Evolutionary conservation across 169 alveolate species (phyloP), one percentile per base, ranked within the genome.

Genomic region (Ichthyophthirius multifiliis): DNA sequence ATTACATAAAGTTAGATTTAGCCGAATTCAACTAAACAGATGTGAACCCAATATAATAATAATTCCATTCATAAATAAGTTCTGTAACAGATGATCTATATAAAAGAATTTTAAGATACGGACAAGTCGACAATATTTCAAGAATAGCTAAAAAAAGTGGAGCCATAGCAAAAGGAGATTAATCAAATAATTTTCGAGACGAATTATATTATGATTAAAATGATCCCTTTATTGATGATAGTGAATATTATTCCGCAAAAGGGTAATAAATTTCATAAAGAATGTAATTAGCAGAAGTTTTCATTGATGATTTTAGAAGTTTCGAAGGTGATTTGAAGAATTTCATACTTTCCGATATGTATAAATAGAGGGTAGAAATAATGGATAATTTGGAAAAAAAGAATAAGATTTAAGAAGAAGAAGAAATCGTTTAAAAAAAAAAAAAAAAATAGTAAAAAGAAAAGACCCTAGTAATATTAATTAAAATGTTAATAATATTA

Each of bases 71-170:
- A 0, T 55, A 55, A 27, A 39, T 55, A 10, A 55, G 71, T 55
- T 27, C 43, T 27, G 31, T 55, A 16, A 55, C 71, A 0, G 71
- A 55, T 55, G 71, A 55, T 27, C 31, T 55, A 15, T 55, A 55
- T 55, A 55, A 55, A 27, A 34, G 71, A 27, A 55, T 55, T 15
- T 55, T 55, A 27, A 55, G 71, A 55, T 55, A 55, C 4, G 71
- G 71, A 3, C 31, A 55, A 10, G 31, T 55, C 7, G 71, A 55
- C 23, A 55, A 55, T 55, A 55, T 55, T 27, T 55, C 12, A 27
- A 55, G 71, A 55, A 55, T 55, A 12, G 71, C 71, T 1, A 55
- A 55, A 27, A 55, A 55, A 27, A 55, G 71, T 27, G 71, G 71
- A 10, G 71, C 71, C 0, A 55, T 55, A 10, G 23, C 71, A 20